Base-by-base conservation (phyloP, 495 filamentous ascomycete species). In the Daldinia childiae region DNA sequence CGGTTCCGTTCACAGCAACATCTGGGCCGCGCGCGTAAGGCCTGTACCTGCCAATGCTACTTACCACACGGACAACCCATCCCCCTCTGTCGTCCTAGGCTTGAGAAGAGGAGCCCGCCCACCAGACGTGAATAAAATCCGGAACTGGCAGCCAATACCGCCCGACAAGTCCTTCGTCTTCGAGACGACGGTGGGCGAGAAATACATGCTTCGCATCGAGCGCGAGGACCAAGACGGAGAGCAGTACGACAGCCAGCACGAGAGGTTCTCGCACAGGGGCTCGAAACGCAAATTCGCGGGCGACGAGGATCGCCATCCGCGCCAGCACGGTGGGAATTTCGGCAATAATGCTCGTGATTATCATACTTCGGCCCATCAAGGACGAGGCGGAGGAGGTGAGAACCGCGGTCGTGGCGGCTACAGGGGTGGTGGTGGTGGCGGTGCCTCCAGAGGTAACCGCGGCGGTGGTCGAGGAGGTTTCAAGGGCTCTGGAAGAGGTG, bases 141-240 rank as follows among this genome's bases (percentile, higher is more conserved):
- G 89, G 29, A 89, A 91, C 65, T 99, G 95, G 95, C 88, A 93
- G 73, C 88, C 90, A 2, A 83, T 96, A 9, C 82, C 90, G 3
- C 80, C 87, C 29, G 89, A 92, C 15, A 88, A 89, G 62, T 75
- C 76, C 9, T 84, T 94, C 58, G 82, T 84, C 1, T 90, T 99
- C 69, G 91, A 93, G 65, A 93, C 91, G 0, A 88, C 87, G 1
- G 90, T 99, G 2, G 93, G 91, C 9, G 94, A 98, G 81, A 97
- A 96, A 80, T 87, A 90, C 17, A 80, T 95, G 52, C 81, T 98
- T 50, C 87, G 91, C 11, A 88, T 98, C 38, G 93, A 97, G 78
- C 84, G 87, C 62, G 90, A 95, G 51, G 83, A 86, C 61, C 71
- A 79, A 0, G 75, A 79, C 34, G 88, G 89, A 68, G 84, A 85